A percentile compares a stretch with the other conserved stretches of the same genome.
phyloP scores from a whole-genome alignment of 2,329 filamentous ascomycete genomes.

The Fusarium falciforme region DNA sequence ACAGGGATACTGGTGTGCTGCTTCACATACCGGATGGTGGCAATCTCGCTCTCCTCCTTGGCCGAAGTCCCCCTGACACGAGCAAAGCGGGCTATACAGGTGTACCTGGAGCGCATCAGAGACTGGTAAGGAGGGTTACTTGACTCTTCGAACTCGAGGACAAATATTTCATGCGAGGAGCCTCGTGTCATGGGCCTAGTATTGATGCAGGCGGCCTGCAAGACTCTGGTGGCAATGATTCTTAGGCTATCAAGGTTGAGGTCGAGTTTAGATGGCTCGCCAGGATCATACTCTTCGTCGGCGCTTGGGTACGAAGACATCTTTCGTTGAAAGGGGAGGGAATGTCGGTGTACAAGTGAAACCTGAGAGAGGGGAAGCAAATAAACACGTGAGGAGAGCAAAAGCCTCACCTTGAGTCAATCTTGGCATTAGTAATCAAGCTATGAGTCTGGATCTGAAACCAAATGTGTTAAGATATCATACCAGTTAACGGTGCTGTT shows the following conservation, averaged over 20 bases:
- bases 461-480: no score
- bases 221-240: no score
- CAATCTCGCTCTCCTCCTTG: constrained; percentile 11
- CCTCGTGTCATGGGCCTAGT: neutral
- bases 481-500: no score
- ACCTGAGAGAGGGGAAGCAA: no score
- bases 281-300: neutral
- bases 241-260: neutral
- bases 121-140: neutral
- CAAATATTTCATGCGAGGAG: constrained; percentile 4
- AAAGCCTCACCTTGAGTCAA: no score
- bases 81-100: constrained; percentile 5
- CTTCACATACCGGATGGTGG: constrained; percentile 6
- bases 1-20: constrained; percentile 5
- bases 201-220: neutral
- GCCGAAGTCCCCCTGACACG: neutral
- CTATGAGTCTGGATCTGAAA: no score
- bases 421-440: no score
- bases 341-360: no score
- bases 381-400: no score
- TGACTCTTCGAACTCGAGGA: neutral
- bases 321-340: neutral
- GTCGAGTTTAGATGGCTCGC: neutral
- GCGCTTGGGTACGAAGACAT: constrained; percentile 1
- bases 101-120: neutral